A percentile compares a stretch with the other conserved stretches of the same genome.
phyloP scores from a whole-genome alignment of 495 filamentous ascomycete species.

The Physcia stellaris region DNA sequence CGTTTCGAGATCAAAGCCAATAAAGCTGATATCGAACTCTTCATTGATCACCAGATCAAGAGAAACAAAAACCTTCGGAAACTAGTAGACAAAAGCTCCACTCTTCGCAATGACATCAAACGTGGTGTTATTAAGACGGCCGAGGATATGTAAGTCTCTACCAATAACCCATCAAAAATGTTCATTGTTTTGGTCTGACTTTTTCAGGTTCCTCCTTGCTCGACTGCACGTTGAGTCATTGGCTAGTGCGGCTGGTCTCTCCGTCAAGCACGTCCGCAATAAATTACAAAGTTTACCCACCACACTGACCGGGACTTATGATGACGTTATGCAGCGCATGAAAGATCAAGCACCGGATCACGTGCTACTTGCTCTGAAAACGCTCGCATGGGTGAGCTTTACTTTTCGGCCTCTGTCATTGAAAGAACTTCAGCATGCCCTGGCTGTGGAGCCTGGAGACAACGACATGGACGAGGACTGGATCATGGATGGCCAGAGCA shows the following conservation, averaged over 20 bases:
- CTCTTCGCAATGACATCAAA: slow-evolving; percentile 1
- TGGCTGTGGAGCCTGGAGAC: too few relatives aligned
- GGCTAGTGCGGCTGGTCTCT: slow-evolving; percentile 17
- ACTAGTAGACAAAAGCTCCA: background rate
- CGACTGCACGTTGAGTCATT: slow-evolving; percentile 32
- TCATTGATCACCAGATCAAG: slow-evolving; percentile 9
- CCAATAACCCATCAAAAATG: background rate
- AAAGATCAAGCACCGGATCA: slow-evolving; percentile 18
- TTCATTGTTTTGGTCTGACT: background rate
- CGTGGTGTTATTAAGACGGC: slow-evolving; percentile 5
- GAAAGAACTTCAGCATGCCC: slow-evolving; percentile 30
- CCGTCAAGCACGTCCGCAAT: slow-evolving; percentile 16
- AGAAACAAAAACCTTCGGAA: background rate
- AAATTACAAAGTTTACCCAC: slow-evolving; percentile 21
- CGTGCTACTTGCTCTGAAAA: slow-evolving; percentile 18
- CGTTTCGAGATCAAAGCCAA: slow-evolving; percentile 18
- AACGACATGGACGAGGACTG: too few relatives aligned
- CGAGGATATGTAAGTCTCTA: slow-evolving; percentile 12
- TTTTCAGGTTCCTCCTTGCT: slow-evolving; percentile 37
- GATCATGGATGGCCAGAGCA: too few relatives aligned
- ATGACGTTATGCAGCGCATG: slow-evolving; percentile 27
- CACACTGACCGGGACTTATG: slow-evolving; percentile 24
- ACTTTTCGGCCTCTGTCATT: slow-evolving; percentile 24
- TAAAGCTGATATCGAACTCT: slow-evolving; percentile 18
- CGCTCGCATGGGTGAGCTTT: slow-evolving; percentile 31